Conservation (phyloP, 2,329 filamentous ascomycete genomes). For the Alternaria sp. region DNA sequence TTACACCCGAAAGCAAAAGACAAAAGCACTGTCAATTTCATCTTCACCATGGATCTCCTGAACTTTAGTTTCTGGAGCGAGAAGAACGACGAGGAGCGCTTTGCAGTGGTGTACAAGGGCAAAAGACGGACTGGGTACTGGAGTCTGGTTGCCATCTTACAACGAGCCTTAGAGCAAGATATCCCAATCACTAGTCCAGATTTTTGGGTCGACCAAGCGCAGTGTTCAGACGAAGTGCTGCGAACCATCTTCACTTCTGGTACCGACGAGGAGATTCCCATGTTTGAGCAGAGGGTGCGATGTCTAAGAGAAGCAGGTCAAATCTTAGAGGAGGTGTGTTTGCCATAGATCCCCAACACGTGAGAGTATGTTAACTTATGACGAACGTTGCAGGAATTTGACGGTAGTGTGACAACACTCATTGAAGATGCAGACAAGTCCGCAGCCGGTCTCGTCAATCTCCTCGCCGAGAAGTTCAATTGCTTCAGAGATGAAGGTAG, state of each 20-base stretch:
- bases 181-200: slow-evolving; percentile 88
- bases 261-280: slow-evolving; percentile 85
- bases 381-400: slow-evolving; percentile 68
- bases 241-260: slow-evolving; percentile 83
- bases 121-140: slow-evolving; percentile 93
- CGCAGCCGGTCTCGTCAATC: slow-evolving; percentile 83
- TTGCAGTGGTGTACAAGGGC: slow-evolving; percentile 81
- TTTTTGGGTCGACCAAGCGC: slow-evolving; percentile 81
- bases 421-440: slow-evolving; percentile 78
- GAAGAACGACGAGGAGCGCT: slow-evolving; percentile 72
- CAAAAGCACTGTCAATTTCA: slow-evolving; percentile 83
- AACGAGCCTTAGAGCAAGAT: slow-evolving; percentile 86
- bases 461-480: slow-evolving; percentile 80
- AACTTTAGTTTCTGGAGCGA: slow-evolving; percentile 99
- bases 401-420: slow-evolving; percentile 76
- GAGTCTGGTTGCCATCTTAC: slow-evolving; percentile 87
- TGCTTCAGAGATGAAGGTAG: slow-evolving; percentile 84
- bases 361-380: slow-evolving; percentile 7
- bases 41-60: slow-evolving; percentile 95
- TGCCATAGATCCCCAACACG: background rate
- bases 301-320: slow-evolving; percentile 85
- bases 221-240: slow-evolving; percentile 77
- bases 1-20: slow-evolving; percentile 86
- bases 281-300: slow-evolving; percentile 77
- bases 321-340: slow-evolving; percentile 70